Conservation (phyloP, 176 grass and related monocot genomes). For the Raddia distichophylla region DNA sequence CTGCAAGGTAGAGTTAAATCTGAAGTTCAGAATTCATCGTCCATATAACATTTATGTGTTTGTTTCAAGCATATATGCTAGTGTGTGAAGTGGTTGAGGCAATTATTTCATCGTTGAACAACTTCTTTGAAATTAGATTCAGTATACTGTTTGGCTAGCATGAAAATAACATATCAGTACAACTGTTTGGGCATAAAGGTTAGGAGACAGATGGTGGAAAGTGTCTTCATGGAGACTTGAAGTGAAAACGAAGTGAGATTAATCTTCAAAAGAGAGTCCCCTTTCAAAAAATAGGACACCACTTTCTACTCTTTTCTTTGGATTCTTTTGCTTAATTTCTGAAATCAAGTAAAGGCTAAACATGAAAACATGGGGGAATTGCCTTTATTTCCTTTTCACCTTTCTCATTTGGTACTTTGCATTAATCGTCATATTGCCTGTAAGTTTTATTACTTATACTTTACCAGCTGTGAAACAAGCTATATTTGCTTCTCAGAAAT, state of each 20-base stretch:
- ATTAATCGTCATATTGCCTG: neutral
- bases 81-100: slow-evolving; percentile 16
- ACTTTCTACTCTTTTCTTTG: neutral
- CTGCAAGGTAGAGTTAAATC: neutral
- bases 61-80: neutral
- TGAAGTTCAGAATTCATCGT: neutral
- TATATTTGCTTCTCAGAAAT: neutral
- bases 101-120: slow-evolving; percentile 40
- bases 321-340: neutral
- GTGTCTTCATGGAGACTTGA: slow-evolving; percentile 20
- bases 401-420: neutral
- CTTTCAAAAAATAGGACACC: neutral
- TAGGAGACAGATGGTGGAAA: slow-evolving; percentile 1
- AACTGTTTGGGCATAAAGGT: slow-evolving; percentile 11
- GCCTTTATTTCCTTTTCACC: slow-evolving; percentile 16
- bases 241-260: slow-evolving; percentile 42
- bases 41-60: neutral
- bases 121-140: slow-evolving; percentile 13
- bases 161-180: slow-evolving; percentile 20
- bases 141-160: neutral
- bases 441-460: neutral
- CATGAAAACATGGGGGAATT: neutral
- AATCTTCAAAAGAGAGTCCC: neutral
- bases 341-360: neutral
- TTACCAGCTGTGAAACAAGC: neutral